Base-by-base conservation (phyloP, 495 filamentous ascomycete species). In the Lasiosphaeria miniovina region DNA sequence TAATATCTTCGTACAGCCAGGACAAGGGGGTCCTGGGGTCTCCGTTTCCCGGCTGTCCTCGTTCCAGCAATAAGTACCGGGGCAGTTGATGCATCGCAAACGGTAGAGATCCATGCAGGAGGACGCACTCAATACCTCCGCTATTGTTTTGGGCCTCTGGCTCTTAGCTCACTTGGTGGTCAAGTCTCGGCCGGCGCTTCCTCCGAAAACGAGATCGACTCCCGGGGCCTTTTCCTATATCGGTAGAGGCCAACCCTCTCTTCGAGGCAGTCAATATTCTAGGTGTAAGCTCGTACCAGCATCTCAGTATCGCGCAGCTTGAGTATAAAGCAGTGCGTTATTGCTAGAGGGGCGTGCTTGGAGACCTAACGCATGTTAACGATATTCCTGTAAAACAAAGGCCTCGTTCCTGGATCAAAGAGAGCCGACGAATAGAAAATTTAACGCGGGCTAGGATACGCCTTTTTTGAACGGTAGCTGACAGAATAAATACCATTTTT, bases 271-370 rank as follows among this genome's bases (percentile, higher is more conserved):
- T 59, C 53, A 48, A 63, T 63, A 33, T 52, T 63, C 34, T 63
- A 40, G 61, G 61, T 63, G 36, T 63, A 63, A 55, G 45, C 45
- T 40, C 57, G 61, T 56, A 63, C 61, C 57, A 63, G 40, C 33
- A 41, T 63, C 17, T 53, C 33, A 54, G 43, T 36, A 52, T 59
- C 46, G 49, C 48, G 54, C 55, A 62, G 55, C n/a, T 15, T 6
- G 55, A 36, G 33, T 49, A 62, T 62, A 24, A 58, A 54, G 38
- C 43, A 31, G 49, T 59, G 45, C 36, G 52, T 57, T 38, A 33
- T 54, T 60, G 58, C 55, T 17, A 45, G 58, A 34, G 8, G 33
- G n/a, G 59, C 59, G 7, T 17, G 33, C 46, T 61, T 46, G 51
- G 15, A 12, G 43, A 14, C 49, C 36, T 35, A 49, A 45, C 60